A percentile compares a stretch with the other conserved stretches of the same genome.
Evolutionary conservation across 2,329 filamentous ascomycete genomes (phyloP).

Genomic region (Ophiosphaerella korrae): DNA sequence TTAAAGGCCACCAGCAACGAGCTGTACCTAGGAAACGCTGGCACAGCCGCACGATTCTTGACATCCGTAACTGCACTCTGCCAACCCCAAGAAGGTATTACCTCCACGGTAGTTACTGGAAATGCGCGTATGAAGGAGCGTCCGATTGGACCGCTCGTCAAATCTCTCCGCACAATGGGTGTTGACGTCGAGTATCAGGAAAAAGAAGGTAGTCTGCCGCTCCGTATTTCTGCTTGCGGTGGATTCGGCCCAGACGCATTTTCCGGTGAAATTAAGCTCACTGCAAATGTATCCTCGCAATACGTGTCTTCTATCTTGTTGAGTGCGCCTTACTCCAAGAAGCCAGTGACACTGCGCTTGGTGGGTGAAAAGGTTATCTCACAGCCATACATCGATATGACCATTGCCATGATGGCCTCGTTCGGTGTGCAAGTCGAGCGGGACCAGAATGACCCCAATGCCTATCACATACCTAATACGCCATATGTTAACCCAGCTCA

Average conservation of each 20-base stretch:
- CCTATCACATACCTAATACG: slow-evolving; percentile 90
- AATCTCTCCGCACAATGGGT: slow-evolving; percentile 85
- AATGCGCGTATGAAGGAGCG: slow-evolving; percentile 96
- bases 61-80: slow-evolving; percentile 90
- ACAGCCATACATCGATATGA: slow-evolving; percentile 98
- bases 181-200: slow-evolving; percentile 87
- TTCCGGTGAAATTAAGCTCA: slow-evolving; percentile 83
- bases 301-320: slow-evolving; percentile 97
- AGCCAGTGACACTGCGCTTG: slow-evolving; percentile 85
- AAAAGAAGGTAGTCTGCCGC: slow-evolving; percentile 79
- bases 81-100: slow-evolving; percentile 63
- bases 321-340: slow-evolving; percentile 95
- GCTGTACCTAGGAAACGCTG: slow-evolving; percentile 94
- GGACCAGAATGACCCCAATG: slow-evolving; percentile 80
- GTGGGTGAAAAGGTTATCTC: slow-evolving; percentile 98
- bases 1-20: slow-evolving; percentile 76
- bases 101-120: slow-evolving; percentile 82
- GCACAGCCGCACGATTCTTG: slow-evolving; percentile 92
- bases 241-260: slow-evolving; percentile 67
- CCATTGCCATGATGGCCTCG: slow-evolving; percentile 92
- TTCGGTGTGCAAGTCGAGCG: slow-evolving; percentile 84
- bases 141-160: slow-evolving; percentile 90
- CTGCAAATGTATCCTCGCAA: slow-evolving; percentile 96
- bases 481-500: slow-evolving; percentile 81
- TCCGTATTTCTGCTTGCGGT: slow-evolving; percentile 72